Conservation (phyloP, 208 protist species). For the Willaertia magna region DNA sequence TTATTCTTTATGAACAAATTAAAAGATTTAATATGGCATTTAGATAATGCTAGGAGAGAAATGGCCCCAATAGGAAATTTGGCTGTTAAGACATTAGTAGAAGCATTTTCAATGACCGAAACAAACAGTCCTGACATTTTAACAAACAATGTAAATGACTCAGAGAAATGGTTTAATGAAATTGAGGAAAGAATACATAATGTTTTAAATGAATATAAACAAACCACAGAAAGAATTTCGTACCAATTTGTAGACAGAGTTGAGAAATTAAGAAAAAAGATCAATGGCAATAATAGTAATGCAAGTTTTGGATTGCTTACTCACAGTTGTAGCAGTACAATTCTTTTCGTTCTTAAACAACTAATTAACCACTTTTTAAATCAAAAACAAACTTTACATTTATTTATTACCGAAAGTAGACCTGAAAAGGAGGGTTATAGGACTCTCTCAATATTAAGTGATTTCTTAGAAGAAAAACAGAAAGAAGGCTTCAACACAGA, state of each 20-base stretch:
- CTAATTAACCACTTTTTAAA: not conserved
- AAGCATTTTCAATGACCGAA: not conserved
- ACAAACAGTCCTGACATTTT: not conserved
- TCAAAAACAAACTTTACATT: not conserved
- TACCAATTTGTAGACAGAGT: not conserved
- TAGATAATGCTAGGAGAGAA: not conserved
- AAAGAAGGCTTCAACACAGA: no score
- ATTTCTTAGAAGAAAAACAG: not conserved
- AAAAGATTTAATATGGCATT: not conserved
- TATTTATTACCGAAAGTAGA: not conserved
- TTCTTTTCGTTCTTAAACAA: not conserved
- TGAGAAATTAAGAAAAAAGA: not conserved
- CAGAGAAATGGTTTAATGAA: not conserved
- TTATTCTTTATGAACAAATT: not conserved
- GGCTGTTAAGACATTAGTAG: not conserved
- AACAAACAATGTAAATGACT: not conserved
- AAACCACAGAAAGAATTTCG: not conserved
- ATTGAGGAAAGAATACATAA: not conserved
- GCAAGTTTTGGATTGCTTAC: not conserved
- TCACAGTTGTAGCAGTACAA: not conserved
- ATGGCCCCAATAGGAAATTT: not conserved
- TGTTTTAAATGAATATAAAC: no score
- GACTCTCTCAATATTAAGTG: not conserved
- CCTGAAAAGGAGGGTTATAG: not conserved
- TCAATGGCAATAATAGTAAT: no score